Percentiles rank a stretch among this genome's conserved stretches.
phyloP scores from a whole-genome alignment of 2,329 filamentous ascomycete species.

The Periconia macrospinosa region DNA sequence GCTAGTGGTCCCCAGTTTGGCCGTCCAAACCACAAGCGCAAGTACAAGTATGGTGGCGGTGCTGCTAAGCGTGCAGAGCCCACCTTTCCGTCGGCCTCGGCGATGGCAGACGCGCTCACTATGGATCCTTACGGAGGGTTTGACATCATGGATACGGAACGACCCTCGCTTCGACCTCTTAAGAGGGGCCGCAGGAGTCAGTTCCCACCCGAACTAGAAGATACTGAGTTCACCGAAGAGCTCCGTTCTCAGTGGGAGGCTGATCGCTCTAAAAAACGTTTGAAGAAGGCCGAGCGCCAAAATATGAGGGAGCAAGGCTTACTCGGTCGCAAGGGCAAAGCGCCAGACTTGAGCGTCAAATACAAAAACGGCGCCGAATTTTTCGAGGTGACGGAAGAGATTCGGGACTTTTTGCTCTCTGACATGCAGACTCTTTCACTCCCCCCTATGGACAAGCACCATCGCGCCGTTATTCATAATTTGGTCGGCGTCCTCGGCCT shows the following conservation, averaged over 20 bases:
- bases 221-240: constrained; percentile 47
- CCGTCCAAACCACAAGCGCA: constrained; percentile 29
- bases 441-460: constrained; percentile 79
- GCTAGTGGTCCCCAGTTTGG: constrained; percentile 15
- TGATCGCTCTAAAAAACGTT: constrained; percentile 50
- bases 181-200: constrained; percentile 63
- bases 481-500: constrained; percentile 74
- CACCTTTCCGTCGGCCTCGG: constrained; percentile 56
- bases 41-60: constrained; percentile 12
- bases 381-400: constrained; percentile 70
- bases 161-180: constrained; percentile 67
- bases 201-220: constrained; percentile 50
- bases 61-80: constrained; percentile 17
- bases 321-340: constrained; percentile 47
- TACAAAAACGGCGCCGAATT: constrained; percentile 73
- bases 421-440: constrained; percentile 68
- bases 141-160: constrained; percentile 82
- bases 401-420: constrained; percentile 70
- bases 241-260: constrained; percentile 46
- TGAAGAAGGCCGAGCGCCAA: constrained; percentile 52
- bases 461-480: constrained; percentile 78
- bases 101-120: constrained; percentile 62
- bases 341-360: constrained; percentile 62
- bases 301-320: constrained; percentile 49
- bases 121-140: constrained; percentile 68